phyloP scores from a whole-genome alignment of 2,329 filamentous ascomycete genomes.

The Colletotrichum aenigma region DNA sequence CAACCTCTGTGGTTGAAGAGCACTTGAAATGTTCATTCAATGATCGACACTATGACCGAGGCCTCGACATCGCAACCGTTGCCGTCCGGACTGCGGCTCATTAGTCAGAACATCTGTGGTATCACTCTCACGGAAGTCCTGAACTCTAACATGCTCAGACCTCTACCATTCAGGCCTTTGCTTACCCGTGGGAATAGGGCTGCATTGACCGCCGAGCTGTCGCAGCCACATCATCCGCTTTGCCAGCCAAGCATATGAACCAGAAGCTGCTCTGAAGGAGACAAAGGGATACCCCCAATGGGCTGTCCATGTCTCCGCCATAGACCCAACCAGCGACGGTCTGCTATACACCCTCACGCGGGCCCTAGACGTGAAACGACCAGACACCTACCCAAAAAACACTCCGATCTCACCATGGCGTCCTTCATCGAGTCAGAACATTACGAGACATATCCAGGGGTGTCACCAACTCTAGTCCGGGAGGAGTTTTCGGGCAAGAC shows the following conservation, averaged over 20 bases:
- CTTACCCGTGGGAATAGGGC: background rate
- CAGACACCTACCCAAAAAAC: background rate
- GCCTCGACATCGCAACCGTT: background rate
- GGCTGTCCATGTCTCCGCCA: background rate
- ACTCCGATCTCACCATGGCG: background rate
- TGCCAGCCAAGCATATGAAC: background rate
- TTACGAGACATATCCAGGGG: background rate
- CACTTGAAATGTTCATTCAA: background rate
- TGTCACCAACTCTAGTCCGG: background rate
- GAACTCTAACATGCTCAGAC: background rate
- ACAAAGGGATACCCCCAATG: background rate
- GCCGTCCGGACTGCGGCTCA: background rate
- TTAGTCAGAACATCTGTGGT: background rate
- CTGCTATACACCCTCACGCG: background rate
- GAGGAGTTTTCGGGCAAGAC: conserved; percentile 38
- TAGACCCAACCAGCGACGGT: background rate
- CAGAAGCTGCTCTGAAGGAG: background rate
- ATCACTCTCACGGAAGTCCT: background rate
- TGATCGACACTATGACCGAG: background rate
- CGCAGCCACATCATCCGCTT: background rate
- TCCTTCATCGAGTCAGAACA: background rate
- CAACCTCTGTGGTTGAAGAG: background rate
- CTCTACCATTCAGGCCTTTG: background rate
- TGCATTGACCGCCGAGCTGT: background rate
- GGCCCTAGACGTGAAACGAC: background rate